Base-by-base conservation (phyloP, 495 filamentous ascomycete species). In the Podospora sp. region DNA sequence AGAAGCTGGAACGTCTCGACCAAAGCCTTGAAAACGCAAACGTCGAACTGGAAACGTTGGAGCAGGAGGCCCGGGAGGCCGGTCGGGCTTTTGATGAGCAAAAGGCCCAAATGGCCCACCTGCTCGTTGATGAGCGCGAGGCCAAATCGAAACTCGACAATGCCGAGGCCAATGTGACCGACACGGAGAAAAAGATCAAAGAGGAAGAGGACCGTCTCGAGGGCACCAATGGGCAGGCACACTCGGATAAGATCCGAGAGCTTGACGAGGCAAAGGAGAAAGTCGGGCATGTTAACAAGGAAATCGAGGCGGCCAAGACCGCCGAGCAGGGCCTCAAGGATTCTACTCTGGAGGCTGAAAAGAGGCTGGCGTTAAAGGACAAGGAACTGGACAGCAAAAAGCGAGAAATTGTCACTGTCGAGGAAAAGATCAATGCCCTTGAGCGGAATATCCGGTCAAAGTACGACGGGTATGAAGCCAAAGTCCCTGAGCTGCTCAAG, bases 401-500 rank as follows among this genome's bases (percentile, higher is more conserved):
- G 72, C 73, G 50, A 73, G 80, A 85, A 81, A 87, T 80, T 75
- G 84, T 75, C 83, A 83, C 51, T 65, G 82, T 67, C 73, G 80
- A 78, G 73, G 72, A 40, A 69, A 76, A 69, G n/a, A 70, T 83
- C 27, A 67, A 66, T 50, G 55, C 62, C 9, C 67, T 83, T 16
- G 63, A 77, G 21, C 66, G 74, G 57, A 76, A 68, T 21, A 7
- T 73, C 72, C 40, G 66, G 71, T 2, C 29, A 9, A 22, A 24
- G 16, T 75, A 73, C 16, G 75, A 72, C 18, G 89, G 84, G 2
- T 97, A 91, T 69, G 85, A 87, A 46, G 62, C 75, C 0, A 85
- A 81, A 60, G 81, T 97, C 76, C 84, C 87, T 1, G 66, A 79
- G 1, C 85, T 97, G 12, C 72, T 96, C 3, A 81, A 74, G 33